Percentiles rank a stretch among this genome's conserved stretches.
Evolutionary conservation across 2,329 filamentous ascomycete species (phyloP).

Genomic region (Fusarium ramigenum): DNA sequence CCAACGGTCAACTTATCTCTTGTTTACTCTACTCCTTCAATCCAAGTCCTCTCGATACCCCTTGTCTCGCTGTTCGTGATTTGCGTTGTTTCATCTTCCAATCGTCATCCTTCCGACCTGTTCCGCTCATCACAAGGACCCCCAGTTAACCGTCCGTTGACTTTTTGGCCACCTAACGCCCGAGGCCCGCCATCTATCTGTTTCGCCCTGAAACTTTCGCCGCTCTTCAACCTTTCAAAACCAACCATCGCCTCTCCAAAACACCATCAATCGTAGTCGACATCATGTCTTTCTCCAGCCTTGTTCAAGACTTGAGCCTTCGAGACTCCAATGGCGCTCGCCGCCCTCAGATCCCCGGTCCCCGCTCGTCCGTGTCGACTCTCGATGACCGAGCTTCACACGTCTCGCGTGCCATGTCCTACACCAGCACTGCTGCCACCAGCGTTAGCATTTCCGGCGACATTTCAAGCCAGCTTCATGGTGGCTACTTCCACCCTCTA

Average conservation of each 20-base stretch:
- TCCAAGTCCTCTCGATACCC: background rate
- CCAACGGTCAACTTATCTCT: background rate
- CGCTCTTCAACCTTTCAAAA: constrained; percentile 3
- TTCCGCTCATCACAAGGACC: constrained; percentile 34
- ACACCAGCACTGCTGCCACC: constrained; percentile 72
- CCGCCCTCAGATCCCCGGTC: constrained; percentile 52
- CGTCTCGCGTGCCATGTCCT: constrained; percentile 71
- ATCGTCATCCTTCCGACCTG: constrained; percentile 23
- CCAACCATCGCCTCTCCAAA: constrained; percentile 3
- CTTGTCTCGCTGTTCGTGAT: constrained; percentile 10
- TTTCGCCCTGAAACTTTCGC: constrained; percentile 6
- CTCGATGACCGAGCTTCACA: constrained; percentile 69
- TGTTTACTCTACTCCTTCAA: background rate
- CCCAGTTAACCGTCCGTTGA: constrained; percentile 3
- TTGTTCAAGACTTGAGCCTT: constrained; percentile 71
- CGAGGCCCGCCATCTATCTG: background rate
- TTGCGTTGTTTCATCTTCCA: constrained; percentile 5
- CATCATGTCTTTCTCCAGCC: constrained; percentile 73
- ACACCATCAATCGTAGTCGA: constrained; percentile 12
- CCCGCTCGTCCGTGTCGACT: constrained; percentile 62
- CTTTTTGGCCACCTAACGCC: constrained; percentile 38
- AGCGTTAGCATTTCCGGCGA: constrained; percentile 77
- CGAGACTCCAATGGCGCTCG: constrained; percentile 62
- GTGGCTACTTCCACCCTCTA: constrained; percentile 83
- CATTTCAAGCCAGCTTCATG: constrained; percentile 84